Percentiles rank a stretch among this genome's conserved stretches.
Evolutionary conservation across 176 grass and related monocot species (phyloP).

Genomic region (Carex parvula): DNA sequence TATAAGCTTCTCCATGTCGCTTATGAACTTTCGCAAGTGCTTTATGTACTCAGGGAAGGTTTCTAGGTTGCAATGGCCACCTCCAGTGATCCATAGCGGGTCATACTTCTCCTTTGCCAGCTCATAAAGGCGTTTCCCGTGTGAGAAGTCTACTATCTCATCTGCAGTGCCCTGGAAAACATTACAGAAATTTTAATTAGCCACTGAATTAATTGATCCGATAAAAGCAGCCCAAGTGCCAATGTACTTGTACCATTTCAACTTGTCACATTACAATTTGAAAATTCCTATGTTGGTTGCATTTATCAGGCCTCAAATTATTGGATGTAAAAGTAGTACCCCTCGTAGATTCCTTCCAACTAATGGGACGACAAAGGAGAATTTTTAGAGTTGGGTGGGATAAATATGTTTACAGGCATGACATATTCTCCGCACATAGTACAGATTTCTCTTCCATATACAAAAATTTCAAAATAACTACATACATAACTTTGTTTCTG

Average conservation of each 20-base stretch:
- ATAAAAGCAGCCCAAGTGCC: neutral
- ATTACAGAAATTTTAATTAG: slow-evolving; percentile 1
- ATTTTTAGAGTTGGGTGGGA: neutral
- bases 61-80: slow-evolving; percentile 91
- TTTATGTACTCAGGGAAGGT: slow-evolving; percentile 89
- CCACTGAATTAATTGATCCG: neutral
- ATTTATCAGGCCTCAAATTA: neutral
- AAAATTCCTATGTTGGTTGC: neutral
- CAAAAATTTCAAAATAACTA: neutral
- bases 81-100: slow-evolving; percentile 84
- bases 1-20: slow-evolving; percentile 72
- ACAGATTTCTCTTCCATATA: neutral
- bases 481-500: neutral
- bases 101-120: slow-evolving; percentile 90
- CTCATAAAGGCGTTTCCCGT: slow-evolving; percentile 88
- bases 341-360: neutral
- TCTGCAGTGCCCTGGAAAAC: slow-evolving; percentile 68
- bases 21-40: slow-evolving; percentile 77
- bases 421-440: neutral
- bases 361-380: neutral
- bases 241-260: neutral
- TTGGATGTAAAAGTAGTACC: neutral
- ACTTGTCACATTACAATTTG: neutral
- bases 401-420: neutral
- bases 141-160: slow-evolving; percentile 81